phyloP scores from a whole-genome alignment of 371 early-diverging fungal genomes.

The Mucor circinelloides region DNA sequence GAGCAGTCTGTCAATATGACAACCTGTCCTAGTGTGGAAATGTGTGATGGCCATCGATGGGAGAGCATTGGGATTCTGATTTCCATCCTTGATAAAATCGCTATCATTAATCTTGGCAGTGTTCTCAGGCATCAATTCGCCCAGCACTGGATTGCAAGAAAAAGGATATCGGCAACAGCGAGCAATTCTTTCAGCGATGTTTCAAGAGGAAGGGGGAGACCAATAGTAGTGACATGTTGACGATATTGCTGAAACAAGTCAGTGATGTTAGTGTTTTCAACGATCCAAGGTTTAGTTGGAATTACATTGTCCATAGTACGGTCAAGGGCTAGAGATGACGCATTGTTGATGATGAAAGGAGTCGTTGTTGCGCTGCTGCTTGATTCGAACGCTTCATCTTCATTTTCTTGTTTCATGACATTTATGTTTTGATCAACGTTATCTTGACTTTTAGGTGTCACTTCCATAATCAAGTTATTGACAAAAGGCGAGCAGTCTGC shows the following conservation, averaged over 20 bases:
- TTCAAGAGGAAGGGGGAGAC: slow-evolving; percentile 20
- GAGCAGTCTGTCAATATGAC: background rate
- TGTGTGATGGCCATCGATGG: background rate
- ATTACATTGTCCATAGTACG: slow-evolving; percentile 22
- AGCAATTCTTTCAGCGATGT: slow-evolving; percentile 26
- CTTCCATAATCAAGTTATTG: slow-evolving; percentile 17
- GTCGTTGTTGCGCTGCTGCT: slow-evolving; percentile 21
- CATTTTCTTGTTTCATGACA: slow-evolving; percentile 10
- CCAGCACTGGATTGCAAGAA: slow-evolving; percentile 29
- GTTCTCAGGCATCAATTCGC: slow-evolving; percentile 20
- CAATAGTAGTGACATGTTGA: slow-evolving; percentile 13
- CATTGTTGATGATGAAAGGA: slow-evolving; percentile 23
- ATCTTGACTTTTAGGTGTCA: slow-evolving; percentile 11
- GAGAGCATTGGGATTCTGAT: background rate
- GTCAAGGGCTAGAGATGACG: slow-evolving; percentile 18
- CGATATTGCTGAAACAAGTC: slow-evolving; percentile 26
- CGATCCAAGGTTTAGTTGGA: slow-evolving; percentile 23
- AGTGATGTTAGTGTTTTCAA: slow-evolving; percentile 20
- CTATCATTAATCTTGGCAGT: slow-evolving; percentile 27
- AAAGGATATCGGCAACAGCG: slow-evolving; percentile 19
- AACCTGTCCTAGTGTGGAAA: background rate
- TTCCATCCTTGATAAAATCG: slow-evolving; percentile 18
- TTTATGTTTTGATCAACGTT: slow-evolving; percentile 11
- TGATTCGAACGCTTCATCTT: slow-evolving; percentile 11
- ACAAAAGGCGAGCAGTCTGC: no score